Conservation (phyloP, 371 early-diverging fungal species). For the Syncephalastrum monosporum region DNA sequence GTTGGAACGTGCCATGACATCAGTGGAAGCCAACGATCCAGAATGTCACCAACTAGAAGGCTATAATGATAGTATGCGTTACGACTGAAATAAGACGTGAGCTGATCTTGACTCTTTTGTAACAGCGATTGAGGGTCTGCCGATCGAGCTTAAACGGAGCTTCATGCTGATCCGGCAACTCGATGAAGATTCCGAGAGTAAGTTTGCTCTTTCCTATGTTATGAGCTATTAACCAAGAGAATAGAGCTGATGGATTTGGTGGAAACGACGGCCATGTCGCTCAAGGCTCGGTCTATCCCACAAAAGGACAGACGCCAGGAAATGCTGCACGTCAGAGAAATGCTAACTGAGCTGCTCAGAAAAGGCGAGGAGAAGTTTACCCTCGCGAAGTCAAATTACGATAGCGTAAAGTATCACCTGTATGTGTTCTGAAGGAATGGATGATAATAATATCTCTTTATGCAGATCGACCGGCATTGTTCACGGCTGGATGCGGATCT, state of each 20-base stretch:
- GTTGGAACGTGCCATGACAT: too few species aligned
- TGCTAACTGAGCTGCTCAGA: conserved; percentile 70
- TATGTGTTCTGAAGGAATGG: neutral
- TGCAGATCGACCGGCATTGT: conserved; percentile 86
- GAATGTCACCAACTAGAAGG: conserved; percentile 53
- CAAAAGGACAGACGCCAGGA: conserved; percentile 46
- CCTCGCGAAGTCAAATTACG: conserved; percentile 89
- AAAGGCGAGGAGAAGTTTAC: conserved; percentile 94
- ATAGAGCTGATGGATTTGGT: conserved; percentile 64
- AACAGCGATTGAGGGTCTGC: conserved; percentile 82
- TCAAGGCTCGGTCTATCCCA: conserved; percentile 19
- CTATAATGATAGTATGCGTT: conserved; percentile 75
- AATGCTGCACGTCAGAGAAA: conserved; percentile 58
- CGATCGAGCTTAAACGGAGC: conserved; percentile 86
- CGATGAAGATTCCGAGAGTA: conserved; percentile 80
- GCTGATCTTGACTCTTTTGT: neutral
- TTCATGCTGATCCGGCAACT: conserved; percentile 88
- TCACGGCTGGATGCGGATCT: conserved; percentile 89
- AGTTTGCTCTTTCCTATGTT: neutral
- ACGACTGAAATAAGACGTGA: neutral
- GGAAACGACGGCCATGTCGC: conserved; percentile 26
- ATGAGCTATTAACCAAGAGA: neutral
- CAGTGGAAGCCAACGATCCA: too few species aligned
- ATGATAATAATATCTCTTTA: neutral
- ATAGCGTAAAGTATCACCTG: conserved; percentile 65